Conservation (phyloP, 257 asterid species). For the Salvia hispanica region DNA sequence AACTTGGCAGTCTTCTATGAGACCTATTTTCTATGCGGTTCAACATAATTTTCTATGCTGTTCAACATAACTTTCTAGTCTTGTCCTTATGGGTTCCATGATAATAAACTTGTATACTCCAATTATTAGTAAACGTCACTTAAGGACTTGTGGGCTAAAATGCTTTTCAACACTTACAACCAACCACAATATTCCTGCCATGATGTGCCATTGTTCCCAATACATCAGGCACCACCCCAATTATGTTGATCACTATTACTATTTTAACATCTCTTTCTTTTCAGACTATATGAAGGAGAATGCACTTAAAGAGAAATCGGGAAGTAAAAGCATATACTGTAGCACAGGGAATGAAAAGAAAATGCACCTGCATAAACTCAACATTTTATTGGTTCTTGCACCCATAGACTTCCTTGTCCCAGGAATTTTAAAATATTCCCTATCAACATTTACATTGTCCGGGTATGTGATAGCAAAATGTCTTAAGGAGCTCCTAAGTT, state of each 20-base stretch:
- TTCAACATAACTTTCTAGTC: neutral
- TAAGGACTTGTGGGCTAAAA: neutral
- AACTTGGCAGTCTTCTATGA: neutral
- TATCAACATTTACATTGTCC: slow-evolving; percentile 42
- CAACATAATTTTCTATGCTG: neutral
- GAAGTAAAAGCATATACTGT: neutral
- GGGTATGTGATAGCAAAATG: slow-evolving; percentile 48
- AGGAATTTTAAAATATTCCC: slow-evolving; percentile 43
- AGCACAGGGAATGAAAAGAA: slow-evolving; percentile 1
- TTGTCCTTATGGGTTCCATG: slow-evolving; percentile 7
- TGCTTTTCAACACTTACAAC: neutral
- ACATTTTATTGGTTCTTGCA: slow-evolving; percentile 55
- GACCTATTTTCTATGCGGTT: neutral
- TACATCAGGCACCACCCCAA: neutral
- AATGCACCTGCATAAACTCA: slow-evolving; percentile 64
- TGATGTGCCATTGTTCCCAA: slow-evolving; percentile 2
- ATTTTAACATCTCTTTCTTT: slow-evolving; percentile 2
- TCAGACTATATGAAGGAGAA: slow-evolving; percentile 6
- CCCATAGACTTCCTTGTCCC: slow-evolving; percentile 50
- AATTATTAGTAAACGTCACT: neutral
- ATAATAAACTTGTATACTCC: slow-evolving; percentile 3
- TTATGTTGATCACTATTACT: slow-evolving; percentile 4
- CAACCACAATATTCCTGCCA: too few relatives aligned
- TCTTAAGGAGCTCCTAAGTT: slow-evolving; percentile 55
- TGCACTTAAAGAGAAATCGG: neutral